Conservation (phyloP, 768 basidiomycete genomes). For the Phanerochaete sordida region DNA sequence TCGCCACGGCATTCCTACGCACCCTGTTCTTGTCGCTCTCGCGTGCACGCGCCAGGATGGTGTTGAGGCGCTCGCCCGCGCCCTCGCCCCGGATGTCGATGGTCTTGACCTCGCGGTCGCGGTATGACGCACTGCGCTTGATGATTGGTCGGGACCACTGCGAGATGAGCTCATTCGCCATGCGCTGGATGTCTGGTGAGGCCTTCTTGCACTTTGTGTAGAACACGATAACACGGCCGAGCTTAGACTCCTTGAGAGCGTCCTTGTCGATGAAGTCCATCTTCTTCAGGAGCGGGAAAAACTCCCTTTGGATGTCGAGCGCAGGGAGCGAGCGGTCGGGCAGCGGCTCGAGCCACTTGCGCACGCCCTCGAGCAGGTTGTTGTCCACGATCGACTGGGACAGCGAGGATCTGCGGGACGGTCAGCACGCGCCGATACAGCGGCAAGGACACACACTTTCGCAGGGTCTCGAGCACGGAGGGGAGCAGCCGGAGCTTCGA, state of each 20-base stretch:
- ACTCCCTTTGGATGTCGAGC: conserved; percentile 90
- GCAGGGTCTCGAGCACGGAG: conserved; percentile 89
- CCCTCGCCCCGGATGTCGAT: conserved; percentile 39
- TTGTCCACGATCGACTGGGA: conserved; percentile 94
- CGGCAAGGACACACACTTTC: conserved; percentile 63
- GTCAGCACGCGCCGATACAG: not conserved
- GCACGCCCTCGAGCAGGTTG: conserved; percentile 87
- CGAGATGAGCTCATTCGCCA: conserved; percentile 81
- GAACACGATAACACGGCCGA: conserved; percentile 89
- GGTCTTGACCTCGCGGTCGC: conserved; percentile 66
- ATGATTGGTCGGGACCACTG: conserved; percentile 90
- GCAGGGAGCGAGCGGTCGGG: conserved; percentile 91
- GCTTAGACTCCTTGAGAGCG: conserved; percentile 85
- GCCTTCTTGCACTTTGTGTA: conserved; percentile 96
- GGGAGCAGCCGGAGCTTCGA: conserved; percentile 80
- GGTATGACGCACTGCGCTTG: conserved; percentile 81
- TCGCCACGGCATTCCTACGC: conserved; percentile 77
- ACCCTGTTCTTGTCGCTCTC: conserved; percentile 66
- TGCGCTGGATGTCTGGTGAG: conserved; percentile 73
- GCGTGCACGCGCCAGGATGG: conserved; percentile 65
- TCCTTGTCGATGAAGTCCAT: conserved; percentile 91
- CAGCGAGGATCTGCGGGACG: conserved; percentile 60
- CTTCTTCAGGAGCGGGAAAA: conserved; percentile 79
- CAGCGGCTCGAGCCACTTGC: conserved; percentile 91
- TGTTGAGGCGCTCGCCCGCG: conserved; percentile 55